Conservation (phyloP, 768 basidiomycete species). For the Lentinula lateritia region DNA sequence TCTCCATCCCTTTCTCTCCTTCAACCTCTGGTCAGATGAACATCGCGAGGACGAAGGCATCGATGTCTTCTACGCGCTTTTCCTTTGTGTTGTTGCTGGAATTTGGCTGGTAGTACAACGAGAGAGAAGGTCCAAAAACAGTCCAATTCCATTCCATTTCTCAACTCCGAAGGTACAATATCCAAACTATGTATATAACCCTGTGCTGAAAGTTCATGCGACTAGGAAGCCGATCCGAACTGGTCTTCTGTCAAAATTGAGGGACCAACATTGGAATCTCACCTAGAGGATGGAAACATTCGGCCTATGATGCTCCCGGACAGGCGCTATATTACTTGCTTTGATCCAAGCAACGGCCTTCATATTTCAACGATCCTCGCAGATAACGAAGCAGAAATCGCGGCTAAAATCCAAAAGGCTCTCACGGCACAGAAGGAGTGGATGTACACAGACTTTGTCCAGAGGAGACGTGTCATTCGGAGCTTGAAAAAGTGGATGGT, state of each 20-base stretch:
- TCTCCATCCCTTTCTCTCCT: constrained; percentile 48
- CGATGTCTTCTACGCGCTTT: constrained; percentile 62
- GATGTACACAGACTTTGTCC: constrained; percentile 68
- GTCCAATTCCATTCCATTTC: constrained; percentile 63
- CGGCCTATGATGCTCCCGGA: constrained; percentile 42
- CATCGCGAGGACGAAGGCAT: constrained; percentile 44
- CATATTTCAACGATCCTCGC: constrained; percentile 77
- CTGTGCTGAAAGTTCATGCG: not conserved
- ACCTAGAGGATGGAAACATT: constrained; percentile 50
- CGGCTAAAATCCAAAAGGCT: constrained; percentile 63
- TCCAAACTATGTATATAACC: not conserved
- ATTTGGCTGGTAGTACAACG: constrained; percentile 76
- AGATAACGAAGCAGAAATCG: constrained; percentile 68
- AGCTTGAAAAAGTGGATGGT: constrained; percentile 91
- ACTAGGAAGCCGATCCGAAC: constrained; percentile 53
- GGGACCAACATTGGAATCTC: constrained; percentile 60
- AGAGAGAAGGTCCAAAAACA: constrained; percentile 69
- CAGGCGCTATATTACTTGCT: constrained; percentile 80
- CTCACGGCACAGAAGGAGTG: constrained; percentile 65
- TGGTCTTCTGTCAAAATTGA: constrained; percentile 52
- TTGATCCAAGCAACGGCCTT: constrained; percentile 83
- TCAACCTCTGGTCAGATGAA: constrained; percentile 41
- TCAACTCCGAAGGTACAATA: constrained; percentile 47
- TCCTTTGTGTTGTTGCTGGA: constrained; percentile 68
- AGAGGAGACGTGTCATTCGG: constrained; percentile 78